These are phyloP conservation scores for Fusarium domesticum DNA, from an alignment of 2,329 filamentous ascomycete species.

Conservation along the genomic window DNA sequence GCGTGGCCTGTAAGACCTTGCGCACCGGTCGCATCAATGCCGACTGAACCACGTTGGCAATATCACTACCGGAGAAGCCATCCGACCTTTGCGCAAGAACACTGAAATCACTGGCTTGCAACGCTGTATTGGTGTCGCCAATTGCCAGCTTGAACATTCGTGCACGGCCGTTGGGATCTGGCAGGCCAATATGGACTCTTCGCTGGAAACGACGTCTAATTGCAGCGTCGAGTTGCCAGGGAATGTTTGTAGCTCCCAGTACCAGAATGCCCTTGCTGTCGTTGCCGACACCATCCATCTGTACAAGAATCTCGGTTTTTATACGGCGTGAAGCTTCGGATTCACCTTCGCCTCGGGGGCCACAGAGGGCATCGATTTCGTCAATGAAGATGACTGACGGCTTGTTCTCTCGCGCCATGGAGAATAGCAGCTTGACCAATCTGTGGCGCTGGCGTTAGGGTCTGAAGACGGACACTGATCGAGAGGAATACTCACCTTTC, in stretches of 20 bases:
- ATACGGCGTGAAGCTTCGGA: constrained; percentile 96
- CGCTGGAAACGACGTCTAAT: constrained; percentile 95
- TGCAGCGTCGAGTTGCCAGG: constrained; percentile 95
- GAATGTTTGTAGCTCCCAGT: constrained; percentile 94
- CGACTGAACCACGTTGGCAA: constrained; percentile 90
- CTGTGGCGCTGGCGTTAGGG: constrained; percentile 44
- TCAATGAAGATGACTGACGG: constrained; percentile 99
- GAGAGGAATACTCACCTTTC: constrained; percentile 63
- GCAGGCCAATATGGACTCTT: constrained; percentile 90
- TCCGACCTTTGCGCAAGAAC: constrained; percentile 79
- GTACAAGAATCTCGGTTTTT: constrained; percentile 96
- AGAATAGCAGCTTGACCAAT: constrained; percentile 93
- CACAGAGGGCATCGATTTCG: constrained; percentile 94
- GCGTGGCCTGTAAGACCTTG: constrained; percentile 94
- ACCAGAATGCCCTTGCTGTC: constrained; percentile 93
- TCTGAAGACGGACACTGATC: background rate
- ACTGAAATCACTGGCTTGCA: constrained; percentile 74
- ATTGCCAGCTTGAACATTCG: constrained; percentile 95
- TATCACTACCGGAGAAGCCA: constrained; percentile 95
- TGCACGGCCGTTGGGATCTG: constrained; percentile 81
- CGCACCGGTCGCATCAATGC: constrained; percentile 96
- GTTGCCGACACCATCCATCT: constrained; percentile 98
- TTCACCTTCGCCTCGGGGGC: constrained; percentile 88
- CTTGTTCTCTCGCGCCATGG: constrained; percentile 96
- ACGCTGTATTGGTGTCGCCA: constrained; percentile 85